Evolutionary conservation across 2,329 filamentous ascomycete species (phyloP), one percentile per base, ranked within the genome.

Genomic region (Verticillium tricorpus): DNA sequence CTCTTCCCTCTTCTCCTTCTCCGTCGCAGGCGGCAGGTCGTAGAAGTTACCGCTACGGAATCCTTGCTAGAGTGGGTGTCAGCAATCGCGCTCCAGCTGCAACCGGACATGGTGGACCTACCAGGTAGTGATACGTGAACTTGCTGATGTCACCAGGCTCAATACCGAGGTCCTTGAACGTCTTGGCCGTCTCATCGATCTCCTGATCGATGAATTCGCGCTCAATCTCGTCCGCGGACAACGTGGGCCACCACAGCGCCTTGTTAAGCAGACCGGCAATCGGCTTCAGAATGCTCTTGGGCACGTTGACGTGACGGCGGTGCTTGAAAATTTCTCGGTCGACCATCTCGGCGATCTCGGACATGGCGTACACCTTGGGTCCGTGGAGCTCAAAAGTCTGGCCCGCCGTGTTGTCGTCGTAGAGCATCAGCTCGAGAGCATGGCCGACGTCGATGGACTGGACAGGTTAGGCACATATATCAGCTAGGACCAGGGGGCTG

Each of bases 361-460:
- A 87, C 72, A 93, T 92, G 65, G 89, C 92, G 83, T 98, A 98
- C 72, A 97, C 86, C 77, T 89, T 95, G 56, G 95, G 94, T 2
- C 95, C 95, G 77, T 92, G 97, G 17, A 99, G 89, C 80, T 99
- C 95, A 71, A 85, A 99, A 0, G 94, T 99, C 79, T 98, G 88
- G 11, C 89, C 89, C 9, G 90, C 92, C 19, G 95, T 98, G 71
- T 78, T 90, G 76, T 99, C 95, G 72, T 98, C 93, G 73, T 92
- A 90, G 62, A 93, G 84, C 86, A 99, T 97, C 69, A 85, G 82
- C 80, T 98, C 93, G 15, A 99, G 86, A 57, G 93, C 95, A 70
- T 87, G 84, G 64, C 92, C 94, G 56, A 99, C 90, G 74, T 99
- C 95, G 70, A 95, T 93, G 56, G 86, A 91, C 90, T 93, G 67